A percentile compares a stretch with the other conserved stretches of the same genome.
These are phyloP conservation scores for Debaryomyces sp. DNA, from an alignment of 1,139 yeast genomes.

Conservation along the genomic window DNA sequence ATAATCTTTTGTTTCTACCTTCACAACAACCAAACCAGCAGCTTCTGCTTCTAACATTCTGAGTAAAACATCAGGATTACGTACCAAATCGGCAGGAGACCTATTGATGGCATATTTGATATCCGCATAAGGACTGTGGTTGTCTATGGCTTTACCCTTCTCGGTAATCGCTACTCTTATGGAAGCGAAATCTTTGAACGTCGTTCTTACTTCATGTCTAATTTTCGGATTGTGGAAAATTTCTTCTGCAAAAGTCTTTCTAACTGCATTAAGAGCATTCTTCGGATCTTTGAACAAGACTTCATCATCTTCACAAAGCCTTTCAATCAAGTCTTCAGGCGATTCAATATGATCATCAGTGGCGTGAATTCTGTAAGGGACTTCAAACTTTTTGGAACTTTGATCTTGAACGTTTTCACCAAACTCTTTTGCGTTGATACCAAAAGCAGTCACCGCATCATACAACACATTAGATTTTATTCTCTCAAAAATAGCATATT, in stretches of 20 bases:
- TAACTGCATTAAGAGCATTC: slow-evolving; percentile 73
- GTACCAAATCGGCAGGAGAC: slow-evolving; percentile 70
- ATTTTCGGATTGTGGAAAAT: slow-evolving; percentile 80
- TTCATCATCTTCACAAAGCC: slow-evolving; percentile 55
- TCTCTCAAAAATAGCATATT: slow-evolving; percentile 75
- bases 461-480: slow-evolving; percentile 71
- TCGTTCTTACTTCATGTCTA: slow-evolving; percentile 72
- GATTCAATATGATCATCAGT: slow-evolving; percentile 70
- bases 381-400: slow-evolving; percentile 45
- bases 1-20: slow-evolving; percentile 48
- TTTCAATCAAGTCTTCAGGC: slow-evolving; percentile 67
- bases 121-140: slow-evolving; percentile 80
- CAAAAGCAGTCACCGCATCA: slow-evolving; percentile 70
- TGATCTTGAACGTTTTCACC: slow-evolving; percentile 82
- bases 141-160: slow-evolving; percentile 83
- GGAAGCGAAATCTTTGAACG: slow-evolving; percentile 67
- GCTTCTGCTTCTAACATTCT: slow-evolving; percentile 91
- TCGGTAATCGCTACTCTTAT: slow-evolving; percentile 81
- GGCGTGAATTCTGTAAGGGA: slow-evolving; percentile 66
- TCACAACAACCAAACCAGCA: slow-evolving; percentile 55
- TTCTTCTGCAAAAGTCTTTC: slow-evolving; percentile 77
- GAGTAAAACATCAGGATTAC: slow-evolving; percentile 77
- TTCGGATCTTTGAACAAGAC: slow-evolving; percentile 60
- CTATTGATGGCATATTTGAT: slow-evolving; percentile 89
- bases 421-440: slow-evolving; percentile 75